Percentiles rank a stretch among this genome's conserved stretches.
Evolutionary conservation across 2,329 filamentous ascomycete genomes (phyloP).

Genomic region (Penicillium freii): DNA sequence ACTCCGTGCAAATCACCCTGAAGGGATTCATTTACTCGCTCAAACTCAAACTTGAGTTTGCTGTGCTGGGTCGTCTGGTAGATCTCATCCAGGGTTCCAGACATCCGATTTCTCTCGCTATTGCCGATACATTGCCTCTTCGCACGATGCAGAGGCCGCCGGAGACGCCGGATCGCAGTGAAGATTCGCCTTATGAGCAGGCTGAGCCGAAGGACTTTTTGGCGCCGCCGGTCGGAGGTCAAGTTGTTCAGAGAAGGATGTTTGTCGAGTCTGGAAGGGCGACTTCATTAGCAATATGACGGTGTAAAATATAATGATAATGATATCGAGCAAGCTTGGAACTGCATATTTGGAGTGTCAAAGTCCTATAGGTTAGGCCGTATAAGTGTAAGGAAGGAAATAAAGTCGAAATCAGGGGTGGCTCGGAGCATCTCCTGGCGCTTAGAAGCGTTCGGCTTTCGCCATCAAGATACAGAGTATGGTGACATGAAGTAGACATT

Average conservation of each 20-base stretch:
- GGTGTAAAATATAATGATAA: not conserved
- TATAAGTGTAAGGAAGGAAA: too few species aligned
- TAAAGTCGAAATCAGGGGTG: not conserved
- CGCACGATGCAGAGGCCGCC: conserved; percentile 16
- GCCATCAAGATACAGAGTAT: not conserved
- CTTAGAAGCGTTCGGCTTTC: not conserved
- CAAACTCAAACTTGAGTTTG: conserved; percentile 55
- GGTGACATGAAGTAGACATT: not conserved
- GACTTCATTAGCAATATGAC: not conserved
- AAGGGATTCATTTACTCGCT: conserved; percentile 42
- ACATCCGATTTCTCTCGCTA: conserved; percentile 21
- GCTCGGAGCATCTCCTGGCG: not conserved
- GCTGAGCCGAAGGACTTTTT: conserved; percentile 15
- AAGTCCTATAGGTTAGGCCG: not conserved
- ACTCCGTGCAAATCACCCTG: conserved; percentile 41
- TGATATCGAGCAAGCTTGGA: not conserved
- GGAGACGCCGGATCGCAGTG: conserved; percentile 9
- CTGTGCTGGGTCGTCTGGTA: conserved; percentile 52
- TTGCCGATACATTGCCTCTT: conserved; percentile 27
- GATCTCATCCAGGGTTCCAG: conserved; percentile 36
- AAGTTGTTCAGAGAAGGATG: conserved; percentile 11
- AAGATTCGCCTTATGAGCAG: conserved; percentile 4
- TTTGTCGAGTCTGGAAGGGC: conserved; percentile 10
- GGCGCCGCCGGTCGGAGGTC: not conserved
- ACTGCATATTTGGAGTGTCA: not conserved